phyloP scores from a whole-genome alignment of 495 filamentous ascomycete species.

The Talaromyces thailandensis region DNA sequence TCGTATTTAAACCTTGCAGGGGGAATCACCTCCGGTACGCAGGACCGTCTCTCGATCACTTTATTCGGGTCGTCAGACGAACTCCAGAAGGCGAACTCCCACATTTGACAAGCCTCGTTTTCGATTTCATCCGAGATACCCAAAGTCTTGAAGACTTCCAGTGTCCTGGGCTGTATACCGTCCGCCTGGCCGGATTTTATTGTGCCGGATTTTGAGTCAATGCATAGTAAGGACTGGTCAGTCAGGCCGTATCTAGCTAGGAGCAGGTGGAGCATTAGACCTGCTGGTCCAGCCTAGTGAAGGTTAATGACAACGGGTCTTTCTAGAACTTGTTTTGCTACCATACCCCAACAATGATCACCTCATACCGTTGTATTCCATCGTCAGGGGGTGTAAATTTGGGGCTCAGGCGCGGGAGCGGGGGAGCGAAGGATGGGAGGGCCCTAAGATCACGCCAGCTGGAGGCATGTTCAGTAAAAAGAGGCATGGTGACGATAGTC shows the following conservation, averaged over 20 bases:
- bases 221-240: slow-evolving; percentile 18
- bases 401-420: slow-evolving; percentile 15
- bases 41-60: slow-evolving; percentile 20
- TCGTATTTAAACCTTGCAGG: slow-evolving; percentile 21
- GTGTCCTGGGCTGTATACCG: too few relatives aligned
- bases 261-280: slow-evolving; percentile 21
- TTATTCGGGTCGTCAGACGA: too few relatives aligned
- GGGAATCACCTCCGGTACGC: slow-evolving; percentile 20
- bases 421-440: slow-evolving; percentile 12
- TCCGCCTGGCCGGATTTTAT: too few relatives aligned
- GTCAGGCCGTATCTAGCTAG: slow-evolving; percentile 25
- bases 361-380: slow-evolving; percentile 14
- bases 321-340: not conserved
- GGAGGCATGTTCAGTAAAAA: too few relatives aligned
- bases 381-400: slow-evolving; percentile 9
- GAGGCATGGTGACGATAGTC: too few relatives aligned
- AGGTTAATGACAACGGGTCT: too few relatives aligned
- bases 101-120: too few relatives aligned
- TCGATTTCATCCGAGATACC: too few relatives aligned
- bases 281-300: slow-evolving; percentile 21
- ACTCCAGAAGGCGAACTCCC: too few relatives aligned
- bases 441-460: too few relatives aligned
- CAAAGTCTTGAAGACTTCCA: too few relatives aligned
- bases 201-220: slow-evolving; percentile 17
- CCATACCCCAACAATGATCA: slow-evolving; percentile 13